Percentiles rank a stretch among this genome's conserved stretches.
These are phyloP conservation scores for Xylogone sp. DNA, from an alignment of 2,329 filamentous ascomycete species.

Conservation along the genomic window DNA sequence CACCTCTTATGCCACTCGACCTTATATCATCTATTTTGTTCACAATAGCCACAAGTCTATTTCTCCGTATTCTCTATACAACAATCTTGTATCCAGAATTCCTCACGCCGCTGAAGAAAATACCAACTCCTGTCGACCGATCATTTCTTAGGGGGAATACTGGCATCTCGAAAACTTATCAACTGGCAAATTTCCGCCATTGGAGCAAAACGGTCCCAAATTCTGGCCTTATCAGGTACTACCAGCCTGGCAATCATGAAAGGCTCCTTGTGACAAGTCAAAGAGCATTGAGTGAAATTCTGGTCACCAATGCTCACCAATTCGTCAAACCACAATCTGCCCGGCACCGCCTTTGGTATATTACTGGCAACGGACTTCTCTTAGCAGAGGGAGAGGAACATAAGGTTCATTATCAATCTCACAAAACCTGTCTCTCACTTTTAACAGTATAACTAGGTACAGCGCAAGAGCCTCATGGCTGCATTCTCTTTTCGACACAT, in stretches of 20 bases:
- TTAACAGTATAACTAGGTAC: conserved; percentile 23
- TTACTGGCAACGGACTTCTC: conserved; percentile 69
- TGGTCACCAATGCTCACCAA: conserved; percentile 64
- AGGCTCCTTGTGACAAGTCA: conserved; percentile 26
- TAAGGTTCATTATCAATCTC: conserved; percentile 42
- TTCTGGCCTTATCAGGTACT: not conserved
- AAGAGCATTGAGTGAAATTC: conserved; percentile 61
- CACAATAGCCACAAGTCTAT: not conserved
- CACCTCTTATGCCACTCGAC: not conserved
- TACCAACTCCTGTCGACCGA: not conserved
- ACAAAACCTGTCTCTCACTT: not conserved
- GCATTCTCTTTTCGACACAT: conserved; percentile 82
- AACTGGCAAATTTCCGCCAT: not conserved
- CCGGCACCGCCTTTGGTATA: conserved; percentile 52
- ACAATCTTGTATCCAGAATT: not conserved
- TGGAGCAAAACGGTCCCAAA: not conserved
- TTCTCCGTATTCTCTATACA: not conserved
- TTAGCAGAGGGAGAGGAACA: conserved; percentile 85
- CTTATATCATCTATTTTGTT: not conserved
- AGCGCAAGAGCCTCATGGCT: conserved; percentile 73
- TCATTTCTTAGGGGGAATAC: not conserved
- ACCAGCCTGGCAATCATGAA: not conserved
- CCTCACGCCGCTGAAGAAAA: not conserved
- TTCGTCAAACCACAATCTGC: conserved; percentile 59
- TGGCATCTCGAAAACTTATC: not conserved